phyloP scores from a whole-genome alignment of 805 yeast genomes.

The Metschnikowia similis region DNA sequence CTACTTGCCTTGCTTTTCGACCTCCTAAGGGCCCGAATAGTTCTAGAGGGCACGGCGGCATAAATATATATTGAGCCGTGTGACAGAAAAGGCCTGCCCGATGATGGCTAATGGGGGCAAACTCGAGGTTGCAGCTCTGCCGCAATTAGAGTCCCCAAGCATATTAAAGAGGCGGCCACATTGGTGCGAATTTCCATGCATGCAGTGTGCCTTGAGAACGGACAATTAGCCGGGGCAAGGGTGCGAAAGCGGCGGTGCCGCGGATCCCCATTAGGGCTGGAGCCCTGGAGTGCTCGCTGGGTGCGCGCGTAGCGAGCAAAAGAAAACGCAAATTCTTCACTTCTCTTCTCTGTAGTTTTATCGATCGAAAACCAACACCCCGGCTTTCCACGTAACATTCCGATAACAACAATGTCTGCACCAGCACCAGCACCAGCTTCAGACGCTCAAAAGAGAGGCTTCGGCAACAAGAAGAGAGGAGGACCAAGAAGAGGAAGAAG shows the following conservation, averaged over 20 bases:
- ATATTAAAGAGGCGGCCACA: neutral
- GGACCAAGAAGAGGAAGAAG: slow-evolving; percentile 58
- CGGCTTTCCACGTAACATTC: slow-evolving; percentile 72
- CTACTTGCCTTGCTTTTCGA: too few relatives aligned
- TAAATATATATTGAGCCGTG: too few relatives aligned
- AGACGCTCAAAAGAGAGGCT: slow-evolving; percentile 45
- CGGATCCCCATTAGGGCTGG: slow-evolving; percentile 9
- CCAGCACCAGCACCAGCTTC: slow-evolving; percentile 31
- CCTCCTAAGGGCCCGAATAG: too few relatives aligned
- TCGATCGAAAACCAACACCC: slow-evolving; percentile 69
- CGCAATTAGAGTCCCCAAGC: too few relatives aligned
- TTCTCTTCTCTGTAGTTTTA: slow-evolving; percentile 19
- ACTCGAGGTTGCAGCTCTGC: too few relatives aligned
- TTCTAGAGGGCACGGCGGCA: too few relatives aligned
- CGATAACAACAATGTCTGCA: slow-evolving; percentile 51
- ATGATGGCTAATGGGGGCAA: too few relatives aligned
- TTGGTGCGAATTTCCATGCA: neutral
- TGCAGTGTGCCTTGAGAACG: neutral
- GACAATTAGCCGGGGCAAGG: neutral
- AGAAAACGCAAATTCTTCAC: slow-evolving; percentile 6
- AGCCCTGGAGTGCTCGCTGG: slow-evolving; percentile 7
- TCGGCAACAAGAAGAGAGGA: slow-evolving; percentile 54
- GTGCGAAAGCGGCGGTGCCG: neutral
- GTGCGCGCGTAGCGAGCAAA: slow-evolving; percentile 3
- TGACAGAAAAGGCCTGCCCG: too few relatives aligned